These are phyloP conservation scores for Delonix regia DNA, from an alignment of 306 rosid species.

Conservation along the genomic window DNA sequence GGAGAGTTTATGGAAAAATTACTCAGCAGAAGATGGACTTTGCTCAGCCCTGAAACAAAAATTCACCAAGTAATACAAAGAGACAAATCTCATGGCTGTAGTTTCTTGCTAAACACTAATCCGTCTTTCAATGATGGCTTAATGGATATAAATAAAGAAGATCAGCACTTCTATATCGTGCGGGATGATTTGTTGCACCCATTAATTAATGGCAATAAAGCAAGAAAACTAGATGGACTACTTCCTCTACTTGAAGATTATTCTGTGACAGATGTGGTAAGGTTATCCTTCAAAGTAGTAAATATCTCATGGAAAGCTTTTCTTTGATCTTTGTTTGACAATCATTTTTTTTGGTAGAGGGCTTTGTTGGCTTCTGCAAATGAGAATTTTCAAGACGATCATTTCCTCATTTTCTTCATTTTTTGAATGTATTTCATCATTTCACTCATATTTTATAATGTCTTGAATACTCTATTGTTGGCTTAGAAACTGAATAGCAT, in stretches of 20 bases:
- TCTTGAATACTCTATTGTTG: background rate
- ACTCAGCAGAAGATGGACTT: conserved; percentile 77
- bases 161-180: conserved; percentile 54
- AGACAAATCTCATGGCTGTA: conserved; percentile 33
- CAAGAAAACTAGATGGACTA: conserved; percentile 79
- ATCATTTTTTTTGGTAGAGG: background rate
- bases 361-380: conserved; percentile 19
- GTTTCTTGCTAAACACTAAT: conserved; percentile 38
- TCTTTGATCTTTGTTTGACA: conserved; percentile 11
- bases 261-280: conserved; percentile 82
- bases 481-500: background rate
- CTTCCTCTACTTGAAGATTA: conserved; percentile 69
- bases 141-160: conserved; percentile 35
- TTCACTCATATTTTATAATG: background rate
- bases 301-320: background rate
- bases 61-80: conserved; percentile 53
- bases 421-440: background rate
- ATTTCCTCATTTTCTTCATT: background rate
- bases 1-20: conserved; percentile 60
- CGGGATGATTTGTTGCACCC: conserved; percentile 98
- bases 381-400: background rate
- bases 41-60: conserved; percentile 62
- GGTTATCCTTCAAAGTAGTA: conserved; percentile 21
- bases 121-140: conserved; percentile 44
- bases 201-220: conserved; percentile 84